Conservation (phyloP, 2,329 filamentous ascomycete genomes). For the Trichoderma simmonsii region DNA sequence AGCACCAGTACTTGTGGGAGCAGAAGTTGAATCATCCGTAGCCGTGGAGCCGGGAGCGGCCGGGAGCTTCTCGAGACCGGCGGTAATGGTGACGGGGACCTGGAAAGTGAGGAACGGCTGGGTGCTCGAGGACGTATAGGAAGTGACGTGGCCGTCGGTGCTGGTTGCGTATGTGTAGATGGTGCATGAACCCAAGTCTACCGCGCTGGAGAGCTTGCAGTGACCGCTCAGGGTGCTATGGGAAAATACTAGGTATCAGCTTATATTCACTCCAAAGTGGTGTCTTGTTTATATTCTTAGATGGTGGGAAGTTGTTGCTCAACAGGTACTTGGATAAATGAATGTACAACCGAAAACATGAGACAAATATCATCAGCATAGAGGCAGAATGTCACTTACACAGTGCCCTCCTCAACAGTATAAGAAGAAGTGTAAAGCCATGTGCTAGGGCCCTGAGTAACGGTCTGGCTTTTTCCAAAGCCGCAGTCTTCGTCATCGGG, state of each 20-base stretch:
- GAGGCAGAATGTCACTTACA: not conserved
- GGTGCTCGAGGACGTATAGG: conserved; percentile 1
- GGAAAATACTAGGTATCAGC: too few relatives aligned
- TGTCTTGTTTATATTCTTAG: too few relatives aligned
- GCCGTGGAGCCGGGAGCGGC: conserved; percentile 15
- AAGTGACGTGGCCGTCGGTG: not conserved
- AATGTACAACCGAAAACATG: too few relatives aligned
- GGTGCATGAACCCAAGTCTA: conserved; percentile 27
- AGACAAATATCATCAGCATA: not conserved
- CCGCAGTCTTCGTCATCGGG: not conserved
- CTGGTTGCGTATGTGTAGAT: not conserved
- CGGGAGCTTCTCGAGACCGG: conserved; percentile 36
- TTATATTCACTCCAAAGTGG: too few relatives aligned
- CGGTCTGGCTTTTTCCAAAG: conserved; percentile 17
- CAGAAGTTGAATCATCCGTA: conserved; percentile 13
- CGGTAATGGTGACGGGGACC: conserved; percentile 37
- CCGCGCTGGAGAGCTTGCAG: conserved; percentile 29
- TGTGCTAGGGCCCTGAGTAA: conserved; percentile 31
- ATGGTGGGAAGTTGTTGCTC: not conserved
- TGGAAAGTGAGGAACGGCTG: conserved; percentile 24
- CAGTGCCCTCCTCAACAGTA: not conserved
- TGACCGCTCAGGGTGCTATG: conserved; percentile 21
- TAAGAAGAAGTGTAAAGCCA: conserved; percentile 12
- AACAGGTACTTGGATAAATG: not conserved
- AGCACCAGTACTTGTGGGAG: conserved; percentile 15